Base-by-base conservation (phyloP, 2,329 filamentous ascomycete species). In the Trichoderma guizhouense region DNA sequence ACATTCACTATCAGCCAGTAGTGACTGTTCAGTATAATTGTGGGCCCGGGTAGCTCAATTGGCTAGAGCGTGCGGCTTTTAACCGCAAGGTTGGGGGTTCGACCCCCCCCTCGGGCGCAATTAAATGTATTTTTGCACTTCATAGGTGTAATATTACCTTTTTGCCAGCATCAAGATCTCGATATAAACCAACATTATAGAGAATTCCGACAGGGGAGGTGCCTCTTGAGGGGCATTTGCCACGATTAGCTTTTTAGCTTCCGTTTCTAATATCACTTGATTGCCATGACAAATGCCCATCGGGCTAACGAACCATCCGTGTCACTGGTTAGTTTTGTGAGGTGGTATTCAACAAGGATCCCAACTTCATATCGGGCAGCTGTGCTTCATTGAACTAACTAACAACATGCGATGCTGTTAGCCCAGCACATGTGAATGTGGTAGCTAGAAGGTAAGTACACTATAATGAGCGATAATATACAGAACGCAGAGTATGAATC, bases 11-110 rank as follows among this genome's bases (percentile, higher is more conserved):
- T 21, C 21, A 53, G 47, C 47, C 47, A 53, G 47, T 53, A 53
- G 47, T 53, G 47, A 51, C 9, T n/a, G 47, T 53, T 53, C 21
- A 53, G 39, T 21, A 53, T 53, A 53, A 24, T 53, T 53, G 47
- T 53, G 21, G 21, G 78, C 76, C 75, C 74, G 76, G 75, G 78
- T 79, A 79, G 77, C 77, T 79, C 77, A 79, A 79, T 79, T 76
- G 78, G 77, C 73, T 73, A 79, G 77, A 79, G 78, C 77, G 77
- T 79, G 77, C 76, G 78, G 76, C 77, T 79, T 78, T 79, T 79
- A 76, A 79, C 76, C 77, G 76, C 77, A 79, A 79, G 78, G 78
- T 64, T 79, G 77, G 75, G 77, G 77, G 78, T 79, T 79, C 78
- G 78, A 79, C 69, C 69, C 78, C 77, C 77, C 75, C 77, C 76